Evolutionary conservation across 139 green algal species (phyloP).

Genomic region (Limnomonas spitsbergensis): DNA sequence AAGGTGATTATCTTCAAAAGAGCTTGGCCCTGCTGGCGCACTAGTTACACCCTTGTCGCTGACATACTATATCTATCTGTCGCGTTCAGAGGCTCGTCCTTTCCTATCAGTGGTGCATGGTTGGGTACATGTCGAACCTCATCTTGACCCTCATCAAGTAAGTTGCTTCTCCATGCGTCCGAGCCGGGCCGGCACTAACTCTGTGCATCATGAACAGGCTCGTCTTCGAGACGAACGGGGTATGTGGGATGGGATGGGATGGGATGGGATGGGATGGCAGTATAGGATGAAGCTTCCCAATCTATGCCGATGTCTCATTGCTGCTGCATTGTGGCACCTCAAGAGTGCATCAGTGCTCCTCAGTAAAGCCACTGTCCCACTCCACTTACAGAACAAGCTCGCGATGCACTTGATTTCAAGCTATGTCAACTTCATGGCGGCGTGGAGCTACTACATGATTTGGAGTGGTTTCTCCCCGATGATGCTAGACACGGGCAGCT

Average conservation of each 20-base stretch:
- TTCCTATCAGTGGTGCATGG: constrained; percentile 34
- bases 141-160: constrained; percentile 13
- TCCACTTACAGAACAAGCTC: constrained; percentile 1
- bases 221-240: not conserved
- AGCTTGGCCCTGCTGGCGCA: no score
- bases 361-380: not conserved
- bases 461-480: constrained; percentile 40
- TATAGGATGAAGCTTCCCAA: no score
- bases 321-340: no score
- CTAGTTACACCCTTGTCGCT: not conserved
- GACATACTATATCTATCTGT: no score
- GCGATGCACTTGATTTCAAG: constrained; percentile 34
- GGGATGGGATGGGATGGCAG: not conserved
- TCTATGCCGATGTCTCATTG: no score
- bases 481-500: constrained; percentile 24
- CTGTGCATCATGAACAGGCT: constrained; percentile 3
- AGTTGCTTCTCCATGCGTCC: not conserved
- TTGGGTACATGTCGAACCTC: not conserved
- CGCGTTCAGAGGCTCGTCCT: constrained; percentile 22
- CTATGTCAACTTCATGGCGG: constrained; percentile 38
- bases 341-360: no score
- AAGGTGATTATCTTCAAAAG: no score
- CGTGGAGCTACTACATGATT: constrained; percentile 31
- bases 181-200: not conserved
- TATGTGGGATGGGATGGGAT: not conserved